Base-by-base conservation (phyloP, 192 early-diverging fungal species). In the Irineochytrium annulatum region DNA sequence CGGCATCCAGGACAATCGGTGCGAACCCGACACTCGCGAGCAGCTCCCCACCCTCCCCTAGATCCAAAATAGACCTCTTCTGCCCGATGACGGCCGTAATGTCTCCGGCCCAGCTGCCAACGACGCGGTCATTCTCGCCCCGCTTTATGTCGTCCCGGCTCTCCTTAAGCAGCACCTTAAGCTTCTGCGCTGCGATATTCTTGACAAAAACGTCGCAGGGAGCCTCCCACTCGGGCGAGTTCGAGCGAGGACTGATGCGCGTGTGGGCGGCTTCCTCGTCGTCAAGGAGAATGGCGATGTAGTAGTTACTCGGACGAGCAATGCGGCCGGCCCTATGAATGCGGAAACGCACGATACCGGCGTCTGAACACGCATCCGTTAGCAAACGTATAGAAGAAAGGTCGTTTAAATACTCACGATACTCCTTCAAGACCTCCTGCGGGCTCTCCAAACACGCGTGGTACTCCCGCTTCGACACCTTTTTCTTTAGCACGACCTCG, bases 321-420 rank as follows among this genome's bases (percentile, higher is more conserved):
- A 74, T 43, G 24, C 56, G 60, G 34, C 71, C 55, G 17, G 55
- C 72, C 34, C 71, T 65, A 55, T 79, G 76, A 19, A 87, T 43
- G n/a, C 63, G 73, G 27, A 86, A 56, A 5, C 68, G 37, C n/a
- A 87, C 48, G n/a, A 87, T 76, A 39, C 86, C 86, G 22, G 82
- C 73, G 45, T 71, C 59, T 58, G 8, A 30, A 8, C 13, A 34
- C 11, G 16, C 1, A 48, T n/a, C 30, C 19, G 41, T 20, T 11
- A 11, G 28, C 24, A 20, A 55, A 57, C 24, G 4, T n/a, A n/a
- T n/a, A n/a, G n/a, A n/a, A n/a, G n/a, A n/a, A n/a, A n/a, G n/a
- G n/a, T n/a, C n/a, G n/a, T n/a, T n/a, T n/a, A n/a, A n/a, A n/a
- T n/a, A 6, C 44, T 41, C 32, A 71, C 69, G 65, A 37, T 68